phyloP scores from a whole-genome alignment of 306 rosid genomes.

The Delonix regia region DNA sequence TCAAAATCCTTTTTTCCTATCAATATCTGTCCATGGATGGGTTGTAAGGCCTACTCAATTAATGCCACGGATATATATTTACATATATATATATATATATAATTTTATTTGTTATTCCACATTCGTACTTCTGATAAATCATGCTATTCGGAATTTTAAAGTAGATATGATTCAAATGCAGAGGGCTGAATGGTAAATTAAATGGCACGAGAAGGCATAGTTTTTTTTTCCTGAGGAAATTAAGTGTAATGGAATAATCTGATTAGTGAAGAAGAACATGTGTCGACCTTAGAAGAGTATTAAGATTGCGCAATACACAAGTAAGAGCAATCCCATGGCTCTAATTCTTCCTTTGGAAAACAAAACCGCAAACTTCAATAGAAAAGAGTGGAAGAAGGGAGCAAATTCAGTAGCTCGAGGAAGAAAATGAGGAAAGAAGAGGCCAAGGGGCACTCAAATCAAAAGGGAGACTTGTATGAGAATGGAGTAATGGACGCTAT shows the following conservation, averaged over 20 bases:
- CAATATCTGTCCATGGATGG: slow-evolving; percentile 53
- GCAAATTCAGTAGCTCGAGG: slow-evolving; percentile 78
- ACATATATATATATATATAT: background rate
- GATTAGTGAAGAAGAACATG: no score
- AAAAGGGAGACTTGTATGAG: slow-evolving; percentile 35
- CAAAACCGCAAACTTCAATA: slow-evolving; percentile 60
- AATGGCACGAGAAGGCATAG: background rate
- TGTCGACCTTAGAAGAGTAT: slow-evolving; percentile 57
- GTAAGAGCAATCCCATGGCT: slow-evolving; percentile 69
- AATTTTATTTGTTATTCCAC: no score
- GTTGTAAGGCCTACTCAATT: slow-evolving; percentile 35
- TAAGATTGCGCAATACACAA: slow-evolving; percentile 44
- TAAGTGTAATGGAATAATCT: no score
- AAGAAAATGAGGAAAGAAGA: slow-evolving; percentile 54
- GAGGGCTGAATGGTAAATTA: background rate
- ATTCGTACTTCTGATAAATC: no score
- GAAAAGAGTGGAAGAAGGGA: slow-evolving; percentile 50
- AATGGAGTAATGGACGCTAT: slow-evolving; percentile 5
- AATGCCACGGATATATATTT: slow-evolving; percentile 38
- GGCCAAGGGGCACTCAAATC: slow-evolving; percentile 60
- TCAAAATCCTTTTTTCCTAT: slow-evolving; percentile 18
- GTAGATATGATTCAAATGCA: no score
- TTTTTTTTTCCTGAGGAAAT: no score
- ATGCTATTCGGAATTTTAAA: no score
- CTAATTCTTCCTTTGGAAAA: slow-evolving; percentile 45